Conservation (phyloP, 2,329 filamentous ascomycete species). For the Aspergillus costaricaensis region DNA sequence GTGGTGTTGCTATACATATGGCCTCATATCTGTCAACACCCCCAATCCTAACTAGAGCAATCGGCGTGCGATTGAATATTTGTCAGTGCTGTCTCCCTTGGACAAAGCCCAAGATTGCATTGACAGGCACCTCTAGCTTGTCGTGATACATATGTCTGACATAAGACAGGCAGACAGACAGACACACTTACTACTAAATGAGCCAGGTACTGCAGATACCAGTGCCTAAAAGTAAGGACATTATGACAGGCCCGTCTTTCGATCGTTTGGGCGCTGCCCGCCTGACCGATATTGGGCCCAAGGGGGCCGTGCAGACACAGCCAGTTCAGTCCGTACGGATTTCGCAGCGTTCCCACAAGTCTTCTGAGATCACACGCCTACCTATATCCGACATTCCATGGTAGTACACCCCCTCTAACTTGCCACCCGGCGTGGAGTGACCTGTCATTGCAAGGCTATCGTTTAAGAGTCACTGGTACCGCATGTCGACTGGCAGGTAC, state of each 20-base stretch:
- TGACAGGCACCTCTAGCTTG: neutral
- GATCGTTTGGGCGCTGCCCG: neutral
- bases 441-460: neutral
- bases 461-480: neutral
- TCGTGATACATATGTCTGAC: neutral
- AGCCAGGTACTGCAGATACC: neutral
- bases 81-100: neutral
- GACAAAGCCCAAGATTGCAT: neutral
- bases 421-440: neutral
- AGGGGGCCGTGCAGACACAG: neutral
- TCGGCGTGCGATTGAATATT: neutral
- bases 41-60: neutral
- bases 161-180: neutral
- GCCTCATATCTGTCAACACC: neutral
- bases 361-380: slow-evolving; percentile 1
- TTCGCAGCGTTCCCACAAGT: neutral
- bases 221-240: slow-evolving; percentile 1
- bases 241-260: neutral
- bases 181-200: neutral
- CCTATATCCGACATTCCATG: neutral
- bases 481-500: neutral
- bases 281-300: slow-evolving; percentile 4
- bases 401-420: neutral
- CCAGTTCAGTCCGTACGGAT: neutral
- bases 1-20: neutral